phyloP scores from a whole-genome alignment of 75 land plant species.

The Larix kaempferi region DNA sequence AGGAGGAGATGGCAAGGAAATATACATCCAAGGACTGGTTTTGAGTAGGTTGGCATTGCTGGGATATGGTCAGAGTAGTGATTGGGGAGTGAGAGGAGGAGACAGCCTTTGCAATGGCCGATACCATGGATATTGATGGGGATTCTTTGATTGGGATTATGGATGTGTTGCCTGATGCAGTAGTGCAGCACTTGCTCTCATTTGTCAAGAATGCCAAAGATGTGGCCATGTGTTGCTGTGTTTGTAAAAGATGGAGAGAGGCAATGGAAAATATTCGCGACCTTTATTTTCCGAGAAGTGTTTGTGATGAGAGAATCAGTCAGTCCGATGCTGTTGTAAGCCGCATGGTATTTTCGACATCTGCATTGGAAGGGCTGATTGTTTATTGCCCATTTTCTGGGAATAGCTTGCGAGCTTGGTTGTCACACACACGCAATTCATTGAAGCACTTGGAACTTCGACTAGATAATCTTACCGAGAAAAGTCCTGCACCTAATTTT shows the following conservation, averaged over 20 bases:
- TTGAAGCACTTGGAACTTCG: conserved; percentile 67
- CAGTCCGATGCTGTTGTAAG: conserved; percentile 22
- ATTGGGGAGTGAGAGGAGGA: no score
- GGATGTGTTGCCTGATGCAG: conserved; percentile 70
- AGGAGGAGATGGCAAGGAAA: no score
- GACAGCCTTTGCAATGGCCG: not conserved
- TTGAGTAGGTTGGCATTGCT: no score
- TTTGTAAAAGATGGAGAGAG: conserved; percentile 71
- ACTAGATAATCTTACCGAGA: conserved; percentile 51
- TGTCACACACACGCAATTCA: conserved; percentile 18
- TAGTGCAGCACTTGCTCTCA: conserved; percentile 60
- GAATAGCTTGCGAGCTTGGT: conserved; percentile 55
- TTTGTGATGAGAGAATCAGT: conserved; percentile 25
- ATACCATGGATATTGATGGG: conserved; percentile 9
- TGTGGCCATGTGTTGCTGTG: conserved; percentile 61
- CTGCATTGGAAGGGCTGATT: conserved; percentile 50
- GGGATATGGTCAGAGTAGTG: no score
- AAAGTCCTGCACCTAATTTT: conserved; percentile 6
- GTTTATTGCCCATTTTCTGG: conserved; percentile 68
- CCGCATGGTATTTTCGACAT: conserved; percentile 40
- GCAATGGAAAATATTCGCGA: conserved; percentile 26
- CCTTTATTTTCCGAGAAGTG: conserved; percentile 63
- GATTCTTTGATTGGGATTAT: conserved; percentile 17
- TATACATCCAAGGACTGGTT: no score
- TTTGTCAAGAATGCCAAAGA: conserved; percentile 59